These are phyloP conservation scores for Patellifolia procumbens DNA, from an alignment of 179 eudicot genomes.

Conservation along the genomic window DNA sequence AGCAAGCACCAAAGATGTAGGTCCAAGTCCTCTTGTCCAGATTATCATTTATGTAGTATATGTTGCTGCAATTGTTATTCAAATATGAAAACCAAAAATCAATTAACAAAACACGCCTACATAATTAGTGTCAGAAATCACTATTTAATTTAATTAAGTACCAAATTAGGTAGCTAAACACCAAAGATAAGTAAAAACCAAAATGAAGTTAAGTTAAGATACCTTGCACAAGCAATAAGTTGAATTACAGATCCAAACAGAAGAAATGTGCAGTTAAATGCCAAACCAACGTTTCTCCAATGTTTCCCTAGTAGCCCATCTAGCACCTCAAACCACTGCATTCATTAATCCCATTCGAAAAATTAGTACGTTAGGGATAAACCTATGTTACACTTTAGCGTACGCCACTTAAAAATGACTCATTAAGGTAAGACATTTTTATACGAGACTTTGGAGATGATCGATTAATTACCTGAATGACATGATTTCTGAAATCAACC, in stretches of 20 bases:
- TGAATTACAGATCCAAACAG: constrained; percentile 59
- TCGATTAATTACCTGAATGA: constrained; percentile 41
- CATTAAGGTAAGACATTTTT: no score
- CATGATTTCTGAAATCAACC: constrained; percentile 54
- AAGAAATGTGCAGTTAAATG: constrained; percentile 55
- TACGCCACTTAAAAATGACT: no score
- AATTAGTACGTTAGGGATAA: no score
- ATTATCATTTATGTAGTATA: constrained; percentile 54
- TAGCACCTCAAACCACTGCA: constrained; percentile 57
- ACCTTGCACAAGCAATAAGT: constrained; percentile 60
- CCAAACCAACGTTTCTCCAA: constrained; percentile 53
- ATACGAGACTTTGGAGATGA: background rate
- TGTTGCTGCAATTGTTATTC: constrained; percentile 38
- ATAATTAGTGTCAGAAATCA: constrained; percentile 7
- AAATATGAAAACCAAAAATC: background rate
- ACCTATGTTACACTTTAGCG: no score
- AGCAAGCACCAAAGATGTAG: constrained; percentile 55
- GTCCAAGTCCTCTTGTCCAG: constrained; percentile 59
- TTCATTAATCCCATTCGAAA: background rate
- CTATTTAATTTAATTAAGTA: background rate
- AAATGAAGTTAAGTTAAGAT: background rate
- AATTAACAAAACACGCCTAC: background rate
- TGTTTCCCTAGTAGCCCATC: constrained; percentile 53
- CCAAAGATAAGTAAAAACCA: background rate
- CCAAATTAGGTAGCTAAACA: background rate